Base-by-base conservation (phyloP, 208 protist species). In the Leishmania mexicana region DNA sequence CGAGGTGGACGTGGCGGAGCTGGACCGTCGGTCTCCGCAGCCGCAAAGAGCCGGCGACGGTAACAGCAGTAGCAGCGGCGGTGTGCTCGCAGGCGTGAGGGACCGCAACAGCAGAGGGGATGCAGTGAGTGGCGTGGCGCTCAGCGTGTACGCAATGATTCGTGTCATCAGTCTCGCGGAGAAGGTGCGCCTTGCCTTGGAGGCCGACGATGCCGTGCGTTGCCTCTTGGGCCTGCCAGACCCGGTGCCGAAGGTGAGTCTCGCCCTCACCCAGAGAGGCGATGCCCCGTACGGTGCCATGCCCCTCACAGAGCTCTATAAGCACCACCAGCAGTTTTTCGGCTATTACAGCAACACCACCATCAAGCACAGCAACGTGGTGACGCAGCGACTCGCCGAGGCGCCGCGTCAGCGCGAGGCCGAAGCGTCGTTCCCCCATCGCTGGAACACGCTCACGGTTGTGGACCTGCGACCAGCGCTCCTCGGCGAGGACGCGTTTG, bases 111-210 rank as follows among this genome's bases (percentile, higher is more conserved):
- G 15, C 6, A 21, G 6, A 45, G 51, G 49, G 53, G 73, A 35
- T 38, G 70, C 72, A 3, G 74, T 49, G 58, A 38, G n/a, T 24
- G 75, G 62, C 1, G 74, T 84, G 72, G 77, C 75, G 45, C 17
- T 84, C n/a, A 68, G 84, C 51, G 47, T 96, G 11, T 91, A 88
- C 68, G 85, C 95, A 38, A 79, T 95, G 84, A 83, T 97, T 85
- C 90, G 94, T 19, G 92, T 95, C 31, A 60, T 96, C 15, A 91
- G 93, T 62, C 85, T 96, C 65, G 87, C 92, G 13, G 81, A 88
- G 68, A 93, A 92, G 84, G 40, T 87, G 21, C 71, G 81, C 8
- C 78, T 85, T 11, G 84, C 86, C 21, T 21, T 86, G 7, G 90
- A 93, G 70, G 91, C 92, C 1, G 88, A 92, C 17, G 83, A 79